These are phyloP conservation scores for Amylocystis lapponica DNA, from an alignment of 768 basidiomycete genomes.

Conservation along the genomic window DNA sequence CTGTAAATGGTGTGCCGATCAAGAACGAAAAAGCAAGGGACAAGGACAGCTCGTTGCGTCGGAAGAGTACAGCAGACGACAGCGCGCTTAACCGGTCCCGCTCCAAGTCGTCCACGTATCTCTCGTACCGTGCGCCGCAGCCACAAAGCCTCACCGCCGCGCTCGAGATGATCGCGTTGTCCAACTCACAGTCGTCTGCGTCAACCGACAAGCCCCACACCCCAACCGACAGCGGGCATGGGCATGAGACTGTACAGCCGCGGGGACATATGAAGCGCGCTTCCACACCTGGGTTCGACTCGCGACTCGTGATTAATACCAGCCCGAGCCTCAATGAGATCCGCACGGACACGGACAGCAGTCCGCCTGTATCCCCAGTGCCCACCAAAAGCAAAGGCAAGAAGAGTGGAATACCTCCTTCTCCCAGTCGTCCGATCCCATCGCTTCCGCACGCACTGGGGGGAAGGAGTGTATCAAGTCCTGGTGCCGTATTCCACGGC, in stretches of 20 bases:
- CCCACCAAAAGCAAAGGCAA: slow-evolving; percentile 9
- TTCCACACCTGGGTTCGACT: slow-evolving; percentile 7
- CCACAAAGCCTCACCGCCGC: slow-evolving; percentile 73
- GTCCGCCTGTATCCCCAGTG: slow-evolving; percentile 10
- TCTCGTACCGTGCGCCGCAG: slow-evolving; percentile 47
- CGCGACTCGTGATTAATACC: slow-evolving; percentile 14
- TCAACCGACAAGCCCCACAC: not conserved
- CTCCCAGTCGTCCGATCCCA: slow-evolving; percentile 8
- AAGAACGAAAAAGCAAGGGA: slow-evolving; percentile 18
- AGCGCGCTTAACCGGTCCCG: slow-evolving; percentile 28
- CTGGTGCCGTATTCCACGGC: slow-evolving; percentile 29
- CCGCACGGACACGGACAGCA: no score
- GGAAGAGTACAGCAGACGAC: slow-evolving; percentile 11
- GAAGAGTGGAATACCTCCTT: slow-evolving; percentile 5
- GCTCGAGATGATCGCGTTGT: slow-evolving; percentile 51
- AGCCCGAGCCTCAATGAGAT: slow-evolving; percentile 5
- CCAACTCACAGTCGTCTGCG: slow-evolving; percentile 13
- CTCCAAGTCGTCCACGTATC: slow-evolving; percentile 51
- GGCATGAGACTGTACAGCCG: no score
- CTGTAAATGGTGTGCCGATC: slow-evolving; percentile 23
- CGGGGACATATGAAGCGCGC: slow-evolving; percentile 4
- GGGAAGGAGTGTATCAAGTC: slow-evolving; percentile 12
- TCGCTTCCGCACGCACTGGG: slow-evolving; percentile 8
- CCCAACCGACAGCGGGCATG: slow-evolving; percentile 7
- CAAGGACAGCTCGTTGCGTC: slow-evolving; percentile 26